These are phyloP conservation scores for Rhizoclosmatium sp. DNA, from an alignment of 192 early-diverging fungal genomes.

Conservation along the genomic window DNA sequence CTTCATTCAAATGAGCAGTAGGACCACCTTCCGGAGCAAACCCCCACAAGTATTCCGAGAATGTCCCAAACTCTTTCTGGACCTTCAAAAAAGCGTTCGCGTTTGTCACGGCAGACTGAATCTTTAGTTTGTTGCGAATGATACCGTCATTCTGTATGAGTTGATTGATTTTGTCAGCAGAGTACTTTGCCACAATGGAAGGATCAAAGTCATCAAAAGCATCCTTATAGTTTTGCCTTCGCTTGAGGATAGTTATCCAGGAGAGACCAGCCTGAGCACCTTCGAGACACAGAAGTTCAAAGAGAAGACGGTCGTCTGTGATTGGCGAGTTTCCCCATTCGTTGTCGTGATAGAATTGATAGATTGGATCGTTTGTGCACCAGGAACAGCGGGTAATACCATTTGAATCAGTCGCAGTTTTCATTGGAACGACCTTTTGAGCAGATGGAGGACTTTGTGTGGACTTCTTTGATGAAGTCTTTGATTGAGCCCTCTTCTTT, in stretches of 20 bases:
- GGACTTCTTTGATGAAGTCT: not conserved
- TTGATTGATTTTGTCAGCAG: not conserved
- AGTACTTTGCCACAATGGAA: conserved; percentile 7
- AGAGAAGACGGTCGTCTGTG: conserved; percentile 23
- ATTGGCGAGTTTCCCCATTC: conserved; percentile 14
- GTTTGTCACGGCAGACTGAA: conserved; percentile 18
- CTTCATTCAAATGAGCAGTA: not conserved
- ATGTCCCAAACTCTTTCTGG: conserved; percentile 39
- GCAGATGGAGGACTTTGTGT: not conserved
- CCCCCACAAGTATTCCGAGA: conserved; percentile 35
- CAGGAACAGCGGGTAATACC: conserved; percentile 15
- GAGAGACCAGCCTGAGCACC: conserved; percentile 34
- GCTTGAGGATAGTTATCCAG: conserved; percentile 35
- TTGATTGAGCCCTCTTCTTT: too few relatives aligned
- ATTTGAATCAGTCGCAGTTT: not conserved
- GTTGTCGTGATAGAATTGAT: conserved; percentile 27
- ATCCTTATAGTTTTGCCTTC: conserved; percentile 16
- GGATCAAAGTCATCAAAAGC: conserved; percentile 35
- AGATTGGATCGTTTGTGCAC: conserved; percentile 24
- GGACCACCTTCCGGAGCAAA: conserved; percentile 19
- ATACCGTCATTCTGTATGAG: conserved; percentile 19
- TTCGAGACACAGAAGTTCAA: conserved; percentile 31
- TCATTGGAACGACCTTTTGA: not conserved
- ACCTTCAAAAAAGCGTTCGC: conserved; percentile 35
- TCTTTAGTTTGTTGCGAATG: conserved; percentile 36